Base-by-base conservation (phyloP, 208 protist species). In the Kentomonas sorsogonicus region DNA sequence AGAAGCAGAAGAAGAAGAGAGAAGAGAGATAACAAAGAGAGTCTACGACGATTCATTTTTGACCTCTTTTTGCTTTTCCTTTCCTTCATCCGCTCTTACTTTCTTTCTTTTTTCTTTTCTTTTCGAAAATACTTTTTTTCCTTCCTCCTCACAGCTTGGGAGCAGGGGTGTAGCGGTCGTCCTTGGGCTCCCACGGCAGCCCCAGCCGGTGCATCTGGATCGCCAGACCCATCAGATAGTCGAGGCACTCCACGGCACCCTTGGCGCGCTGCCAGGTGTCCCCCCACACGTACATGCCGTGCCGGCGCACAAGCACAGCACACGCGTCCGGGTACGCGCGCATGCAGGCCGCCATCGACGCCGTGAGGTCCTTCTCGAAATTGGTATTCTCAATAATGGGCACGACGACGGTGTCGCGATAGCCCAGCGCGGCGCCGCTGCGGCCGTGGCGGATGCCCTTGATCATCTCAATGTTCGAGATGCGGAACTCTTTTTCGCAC, bases 361-460 rank as follows among this genome's bases (percentile, higher is more conserved):
- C 58, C 1, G 75, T 89, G 1, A 97, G 66, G 52, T 96, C 76
- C 30, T 53, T 34, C 60, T 94, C 89, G 26, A 75, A 69, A 45
- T 94, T 74, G 0, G 91, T 96, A 74, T 98, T 98, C 22, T 98
- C 95, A 44, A 98, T 98, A 55, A 98, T 98, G 20, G 96, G 95
- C 11, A 98, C 76, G 9, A 97, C 77, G 25, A 97, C 75, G n/a
- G 71, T 79, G 63, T 96, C 84, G 40, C 88, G 75, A 56, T 90
- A 97, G 46, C 79, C 63, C 18, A 87, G 60, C 20, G 78, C 77
- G 23, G 79, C 85, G 45, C 78, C 74, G 2, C 60, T 84, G n/a
- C 51, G 63, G 38, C 67, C 65, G 45, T 78, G 70, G 22, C 18
- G 23, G 47, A 96, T 86, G 34, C 89, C 84, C 71, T 98, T 98